Conservation (phyloP, 352 stramenopile genomes). For the Globisporangium orthogonon region DNA sequence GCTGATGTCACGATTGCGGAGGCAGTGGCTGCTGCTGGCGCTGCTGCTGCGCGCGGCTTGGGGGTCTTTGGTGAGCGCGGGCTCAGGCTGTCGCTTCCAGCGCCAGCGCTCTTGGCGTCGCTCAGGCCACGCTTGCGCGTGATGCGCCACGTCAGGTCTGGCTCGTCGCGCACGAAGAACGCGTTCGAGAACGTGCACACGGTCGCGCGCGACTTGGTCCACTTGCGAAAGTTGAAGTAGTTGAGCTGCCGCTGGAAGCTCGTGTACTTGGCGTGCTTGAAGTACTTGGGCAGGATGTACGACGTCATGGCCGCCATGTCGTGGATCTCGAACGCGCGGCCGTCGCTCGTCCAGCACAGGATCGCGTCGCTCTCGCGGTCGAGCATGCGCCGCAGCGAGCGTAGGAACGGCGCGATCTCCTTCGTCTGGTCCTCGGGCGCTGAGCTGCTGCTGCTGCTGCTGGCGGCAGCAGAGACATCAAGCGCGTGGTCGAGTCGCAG, state of each 20-base stretch:
- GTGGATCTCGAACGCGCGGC: constrained; percentile 59
- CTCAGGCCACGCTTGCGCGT: constrained; percentile 42
- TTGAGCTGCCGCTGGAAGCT: constrained; percentile 89
- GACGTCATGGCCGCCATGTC: constrained; percentile 67
- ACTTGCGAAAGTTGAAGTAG: constrained; percentile 90
- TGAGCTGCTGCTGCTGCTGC: constrained; percentile 1
- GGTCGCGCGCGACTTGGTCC: constrained; percentile 61
- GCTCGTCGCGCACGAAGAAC: constrained; percentile 56
- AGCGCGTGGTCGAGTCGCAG: background rate
- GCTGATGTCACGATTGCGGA: background rate
- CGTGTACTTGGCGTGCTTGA: constrained; percentile 76
- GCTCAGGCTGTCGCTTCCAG: background rate
- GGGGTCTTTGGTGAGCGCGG: constrained; percentile 9
- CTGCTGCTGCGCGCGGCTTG: background rate
- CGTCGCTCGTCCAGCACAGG: constrained; percentile 50
- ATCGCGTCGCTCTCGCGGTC: constrained; percentile 45
- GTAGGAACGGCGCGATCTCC: constrained; percentile 57
- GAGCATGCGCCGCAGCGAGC: constrained; percentile 49
- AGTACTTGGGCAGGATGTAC: constrained; percentile 81
- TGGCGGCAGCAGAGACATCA: too few relatives aligned
- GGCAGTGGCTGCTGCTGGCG: background rate
- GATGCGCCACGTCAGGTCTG: constrained; percentile 54
- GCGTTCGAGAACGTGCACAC: constrained; percentile 78
- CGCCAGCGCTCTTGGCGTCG: constrained; percentile 10
- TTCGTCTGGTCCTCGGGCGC: constrained; percentile 23